Evolutionary conservation across 2,329 filamentous ascomycete species (phyloP).

Genomic region (Neonectria magnoliae): DNA sequence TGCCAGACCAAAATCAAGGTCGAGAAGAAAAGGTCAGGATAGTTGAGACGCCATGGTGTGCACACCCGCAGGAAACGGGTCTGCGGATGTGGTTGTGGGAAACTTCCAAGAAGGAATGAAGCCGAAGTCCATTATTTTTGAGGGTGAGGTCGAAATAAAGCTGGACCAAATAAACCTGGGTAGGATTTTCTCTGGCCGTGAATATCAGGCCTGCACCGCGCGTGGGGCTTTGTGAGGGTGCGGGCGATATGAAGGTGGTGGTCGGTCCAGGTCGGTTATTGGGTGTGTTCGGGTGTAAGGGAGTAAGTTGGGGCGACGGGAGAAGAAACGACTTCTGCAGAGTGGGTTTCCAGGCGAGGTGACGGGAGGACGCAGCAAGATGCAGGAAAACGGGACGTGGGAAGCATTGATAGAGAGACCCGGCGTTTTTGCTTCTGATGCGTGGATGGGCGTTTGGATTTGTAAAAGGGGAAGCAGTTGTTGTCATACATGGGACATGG

Average conservation of each 20-base stretch:
- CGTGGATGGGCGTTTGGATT: not conserved
- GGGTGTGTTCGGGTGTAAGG: conserved; percentile 36
- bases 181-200: not conserved
- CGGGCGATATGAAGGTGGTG: conserved; percentile 26
- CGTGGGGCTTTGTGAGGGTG: conserved; percentile 5
- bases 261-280: conserved; percentile 43
- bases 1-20: conserved; percentile 11
- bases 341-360: not conserved
- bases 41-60: conserved; percentile 1
- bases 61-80: conserved; percentile 11
- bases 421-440: not conserved
- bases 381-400: not conserved
- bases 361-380: not conserved
- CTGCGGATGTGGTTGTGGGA: not conserved
- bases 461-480: conserved; percentile 6
- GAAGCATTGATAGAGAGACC: not conserved
- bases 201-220: not conserved
- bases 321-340: conserved; percentile 3
- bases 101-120: not conserved
- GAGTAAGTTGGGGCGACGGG: conserved; percentile 2
- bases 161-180: not conserved
- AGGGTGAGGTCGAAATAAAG: no score
- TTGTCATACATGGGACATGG: conserved; percentile 1
- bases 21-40: not conserved
- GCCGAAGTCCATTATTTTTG: not conserved